phyloP scores from a whole-genome alignment of 768 basidiomycete species.

The Coprinopsis marcescibilis region DNA sequence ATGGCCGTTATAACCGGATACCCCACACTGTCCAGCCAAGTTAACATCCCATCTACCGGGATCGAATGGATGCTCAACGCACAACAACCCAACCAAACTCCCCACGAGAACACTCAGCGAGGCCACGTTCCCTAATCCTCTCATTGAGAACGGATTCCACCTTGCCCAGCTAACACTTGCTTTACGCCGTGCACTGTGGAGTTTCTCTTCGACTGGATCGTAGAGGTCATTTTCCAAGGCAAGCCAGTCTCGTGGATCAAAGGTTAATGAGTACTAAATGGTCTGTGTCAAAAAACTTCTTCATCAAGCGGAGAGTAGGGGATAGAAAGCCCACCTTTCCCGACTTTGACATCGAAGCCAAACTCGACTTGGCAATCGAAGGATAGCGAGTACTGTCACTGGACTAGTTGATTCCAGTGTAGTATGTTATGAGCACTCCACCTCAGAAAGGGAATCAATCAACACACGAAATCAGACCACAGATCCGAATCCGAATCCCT shows the following conservation, averaged over 20 bases:
- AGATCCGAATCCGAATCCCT: conserved; percentile 15
- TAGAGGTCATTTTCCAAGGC: conserved; percentile 34
- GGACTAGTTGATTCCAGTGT: not conserved
- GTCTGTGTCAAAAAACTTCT: too few relatives aligned
- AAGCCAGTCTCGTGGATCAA: conserved; percentile 53
- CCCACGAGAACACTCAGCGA: conserved; percentile 41
- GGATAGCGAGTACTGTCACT: conserved; percentile 28
- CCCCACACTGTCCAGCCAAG: conserved; percentile 24
- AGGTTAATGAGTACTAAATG: conserved; percentile 50
- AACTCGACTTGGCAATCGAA: conserved; percentile 23
- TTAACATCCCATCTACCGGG: not conserved
- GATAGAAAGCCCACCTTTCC: conserved; percentile 12
- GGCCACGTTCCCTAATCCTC: conserved; percentile 64
- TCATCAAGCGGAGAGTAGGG: too few relatives aligned
- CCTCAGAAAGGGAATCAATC: not conserved
- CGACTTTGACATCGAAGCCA: conserved; percentile 20
- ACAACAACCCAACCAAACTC: conserved; percentile 57
- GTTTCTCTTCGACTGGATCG: conserved; percentile 25
- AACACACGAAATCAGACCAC: conserved; percentile 20
- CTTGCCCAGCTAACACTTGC: conserved; percentile 29
- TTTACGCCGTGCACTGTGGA: conserved; percentile 7
- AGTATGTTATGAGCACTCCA: not conserved
- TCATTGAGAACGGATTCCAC: conserved; percentile 44
- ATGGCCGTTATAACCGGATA: conserved; percentile 32
- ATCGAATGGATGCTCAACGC: conserved; percentile 20